A percentile compares a stretch with the other conserved stretches of the same genome.
phyloP scores from a whole-genome alignment of 1,284 basidiomycete species.

The Xerocomus minutiporus region DNA sequence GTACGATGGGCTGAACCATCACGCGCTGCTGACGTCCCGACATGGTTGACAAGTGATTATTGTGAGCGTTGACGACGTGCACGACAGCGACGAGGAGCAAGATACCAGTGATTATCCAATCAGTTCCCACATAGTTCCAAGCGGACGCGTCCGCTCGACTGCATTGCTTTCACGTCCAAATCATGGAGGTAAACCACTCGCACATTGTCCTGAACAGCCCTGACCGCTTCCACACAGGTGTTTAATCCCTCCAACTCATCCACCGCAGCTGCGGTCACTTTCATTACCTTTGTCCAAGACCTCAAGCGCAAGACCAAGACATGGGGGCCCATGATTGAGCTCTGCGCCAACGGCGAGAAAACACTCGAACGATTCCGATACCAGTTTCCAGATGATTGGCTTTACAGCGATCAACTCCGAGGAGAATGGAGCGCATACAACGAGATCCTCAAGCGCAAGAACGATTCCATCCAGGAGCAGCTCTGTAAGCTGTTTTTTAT shows the following conservation, averaged over 20 bases:
- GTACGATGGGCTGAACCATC: conserved; percentile 97
- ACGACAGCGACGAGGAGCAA: background rate
- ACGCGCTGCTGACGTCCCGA: conserved; percentile 88
- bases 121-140: conserved; percentile 20
- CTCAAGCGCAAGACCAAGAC: conserved; percentile 93
- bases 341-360: conserved; percentile 93
- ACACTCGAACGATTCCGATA: conserved; percentile 95
- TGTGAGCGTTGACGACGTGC: conserved; percentile 11
- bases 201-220: background rate
- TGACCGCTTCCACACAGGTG: conserved; percentile 35
- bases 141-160: conserved; percentile 15
- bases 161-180: conserved; percentile 17
- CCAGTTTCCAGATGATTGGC: conserved; percentile 96
- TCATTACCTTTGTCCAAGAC: conserved; percentile 99
- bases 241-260: conserved; percentile 68
- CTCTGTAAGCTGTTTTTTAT: conserved; percentile 51
- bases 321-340: conserved; percentile 97
- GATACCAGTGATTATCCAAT: conserved; percentile 19
- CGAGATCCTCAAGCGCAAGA: conserved; percentile 96
- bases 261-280: conserved; percentile 95
- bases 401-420: conserved; percentile 95
- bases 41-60: conserved; percentile 52
- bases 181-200: conserved; percentile 28
- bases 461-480: conserved; percentile 97
- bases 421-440: conserved; percentile 99